Conservation (phyloP, 2,329 filamentous ascomycete genomes). For the Dothistroma septosporum region DNA sequence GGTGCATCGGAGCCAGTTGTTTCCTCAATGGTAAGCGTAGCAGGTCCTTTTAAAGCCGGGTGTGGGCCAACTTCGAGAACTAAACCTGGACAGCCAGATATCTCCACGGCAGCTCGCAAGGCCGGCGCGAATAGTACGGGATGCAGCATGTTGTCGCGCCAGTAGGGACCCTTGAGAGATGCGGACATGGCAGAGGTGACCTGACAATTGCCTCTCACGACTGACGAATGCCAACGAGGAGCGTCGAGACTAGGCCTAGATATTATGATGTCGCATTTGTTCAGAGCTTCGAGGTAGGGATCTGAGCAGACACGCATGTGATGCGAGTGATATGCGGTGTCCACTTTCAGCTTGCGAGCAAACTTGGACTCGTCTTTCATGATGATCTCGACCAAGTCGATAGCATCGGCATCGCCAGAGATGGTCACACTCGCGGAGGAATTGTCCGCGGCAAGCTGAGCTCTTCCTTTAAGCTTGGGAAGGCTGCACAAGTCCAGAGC, state of each 20-base stretch:
- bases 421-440: constrained; percentile 43
- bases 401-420: constrained; percentile 41
- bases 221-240: neutral
- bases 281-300: constrained; percentile 5
- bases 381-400: constrained; percentile 31
- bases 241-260: neutral
- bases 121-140: constrained; percentile 46
- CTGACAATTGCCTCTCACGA: neutral
- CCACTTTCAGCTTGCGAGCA: constrained; percentile 39
- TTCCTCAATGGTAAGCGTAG: constrained; percentile 24
- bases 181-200: neutral
- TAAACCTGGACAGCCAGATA: constrained; percentile 28
- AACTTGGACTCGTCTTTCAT: constrained; percentile 39
- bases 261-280: neutral
- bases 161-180: constrained; percentile 34
- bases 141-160: constrained; percentile 44
- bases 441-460: constrained; percentile 35
- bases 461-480: constrained; percentile 6
- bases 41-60: constrained; percentile 41
- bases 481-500: constrained; percentile 6
- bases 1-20: neutral
- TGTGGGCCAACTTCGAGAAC: constrained; percentile 47
- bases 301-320: constrained; percentile 28
- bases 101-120: constrained; percentile 21
- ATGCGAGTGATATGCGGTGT: constrained; percentile 45